These are phyloP conservation scores for Lactuca sativa DNA, from an alignment of 129 eudicot species.

Conservation along the genomic window DNA sequence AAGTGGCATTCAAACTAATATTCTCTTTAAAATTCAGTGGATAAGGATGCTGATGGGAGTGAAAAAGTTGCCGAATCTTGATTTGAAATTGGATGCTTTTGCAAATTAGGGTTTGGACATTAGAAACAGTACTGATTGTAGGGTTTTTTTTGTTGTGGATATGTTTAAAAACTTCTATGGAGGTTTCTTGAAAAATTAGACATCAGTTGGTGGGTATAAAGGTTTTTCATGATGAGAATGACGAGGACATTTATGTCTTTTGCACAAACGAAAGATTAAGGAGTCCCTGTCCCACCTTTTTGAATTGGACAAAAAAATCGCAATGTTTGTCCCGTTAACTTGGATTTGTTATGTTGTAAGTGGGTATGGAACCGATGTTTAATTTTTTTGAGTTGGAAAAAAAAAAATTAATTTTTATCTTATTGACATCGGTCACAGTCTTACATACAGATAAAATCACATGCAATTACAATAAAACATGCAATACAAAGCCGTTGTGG, in stretches of 20 bases:
- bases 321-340: neutral
- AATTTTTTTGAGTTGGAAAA: too few species aligned
- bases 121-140: neutral
- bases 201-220: neutral
- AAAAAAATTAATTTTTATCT: too few species aligned
- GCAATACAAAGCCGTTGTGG: too few species aligned
- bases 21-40: conserved; percentile 24
- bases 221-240: neutral
- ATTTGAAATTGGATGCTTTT: neutral
- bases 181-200: conserved; percentile 6
- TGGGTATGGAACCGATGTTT: too few species aligned
- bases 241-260: neutral
- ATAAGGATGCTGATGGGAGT: conserved; percentile 7
- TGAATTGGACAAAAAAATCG: neutral
- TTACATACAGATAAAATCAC: too few species aligned
- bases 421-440: too few species aligned
- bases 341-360: neutral
- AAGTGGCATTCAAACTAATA: neutral
- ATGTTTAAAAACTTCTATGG: neutral
- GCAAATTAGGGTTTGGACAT: neutral
- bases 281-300: neutral
- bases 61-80: neutral
- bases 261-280: neutral
- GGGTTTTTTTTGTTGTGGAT: conserved; percentile 1
- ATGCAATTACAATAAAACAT: too few species aligned